These are phyloP conservation scores for Fonsecaea nubica DNA, from an alignment of 2,329 filamentous ascomycete genomes.

Conservation along the genomic window DNA sequence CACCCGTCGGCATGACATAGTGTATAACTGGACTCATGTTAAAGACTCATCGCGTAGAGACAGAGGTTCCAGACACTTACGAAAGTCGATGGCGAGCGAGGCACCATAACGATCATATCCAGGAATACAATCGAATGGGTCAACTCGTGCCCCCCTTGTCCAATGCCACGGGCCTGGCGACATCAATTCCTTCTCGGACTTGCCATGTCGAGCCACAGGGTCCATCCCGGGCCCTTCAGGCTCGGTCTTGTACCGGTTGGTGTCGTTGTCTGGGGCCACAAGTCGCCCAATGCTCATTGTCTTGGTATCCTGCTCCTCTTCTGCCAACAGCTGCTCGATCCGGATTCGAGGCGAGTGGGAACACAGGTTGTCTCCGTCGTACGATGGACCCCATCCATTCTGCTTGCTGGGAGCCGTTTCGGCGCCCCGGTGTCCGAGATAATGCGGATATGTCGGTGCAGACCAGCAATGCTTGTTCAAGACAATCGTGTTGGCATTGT, in stretches of 20 bases:
- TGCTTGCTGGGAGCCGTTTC: background rate
- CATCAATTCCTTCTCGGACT: background rate
- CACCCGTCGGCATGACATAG: constrained; percentile 11
- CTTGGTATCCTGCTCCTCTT: background rate
- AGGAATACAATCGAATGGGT: constrained; percentile 9
- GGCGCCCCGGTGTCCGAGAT: background rate
- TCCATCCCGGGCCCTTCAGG: background rate
- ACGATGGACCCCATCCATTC: background rate
- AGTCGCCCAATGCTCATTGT: background rate
- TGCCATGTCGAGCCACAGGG: background rate
- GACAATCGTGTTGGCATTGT: constrained; percentile 4
- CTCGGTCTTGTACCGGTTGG: background rate
- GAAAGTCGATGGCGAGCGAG: constrained; percentile 6
- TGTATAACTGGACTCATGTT: constrained; percentile 4
- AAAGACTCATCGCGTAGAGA: background rate
- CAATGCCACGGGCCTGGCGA: constrained; percentile 3
- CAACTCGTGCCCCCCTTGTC: constrained; percentile 8
- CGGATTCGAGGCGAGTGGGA: background rate
- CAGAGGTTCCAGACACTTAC: background rate
- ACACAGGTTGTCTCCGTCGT: background rate
- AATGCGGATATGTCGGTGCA: background rate
- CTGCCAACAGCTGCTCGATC: background rate
- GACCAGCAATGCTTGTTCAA: constrained; percentile 4
- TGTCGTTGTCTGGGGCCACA: background rate
- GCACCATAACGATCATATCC: background rate